Evolutionary conservation across 2,329 filamentous ascomycete species (phyloP).

Genomic region (Calonectria crousiana): DNA sequence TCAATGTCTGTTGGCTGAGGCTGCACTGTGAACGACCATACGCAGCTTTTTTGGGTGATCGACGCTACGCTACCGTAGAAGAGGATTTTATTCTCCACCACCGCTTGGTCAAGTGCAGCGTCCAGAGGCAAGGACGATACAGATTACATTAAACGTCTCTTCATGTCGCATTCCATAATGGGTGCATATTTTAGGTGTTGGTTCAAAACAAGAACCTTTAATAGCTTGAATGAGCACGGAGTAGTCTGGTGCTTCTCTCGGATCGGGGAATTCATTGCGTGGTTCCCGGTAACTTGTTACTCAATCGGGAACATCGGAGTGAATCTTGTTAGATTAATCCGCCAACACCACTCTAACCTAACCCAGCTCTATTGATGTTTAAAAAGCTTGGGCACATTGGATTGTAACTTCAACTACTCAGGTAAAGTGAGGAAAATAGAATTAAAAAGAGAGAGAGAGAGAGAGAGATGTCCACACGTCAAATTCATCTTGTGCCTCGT

Average conservation of each 20-base stretch:
- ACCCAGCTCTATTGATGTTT: background rate
- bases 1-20: background rate
- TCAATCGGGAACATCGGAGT: background rate
- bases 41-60: background rate
- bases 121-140: background rate
- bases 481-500: background rate
- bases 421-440: background rate
- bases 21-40: background rate
- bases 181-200: background rate
- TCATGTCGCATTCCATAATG: background rate
- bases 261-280: too few species aligned
- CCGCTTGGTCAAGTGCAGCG: background rate
- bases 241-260: background rate
- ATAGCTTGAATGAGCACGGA: background rate
- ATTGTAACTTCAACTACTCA: background rate
- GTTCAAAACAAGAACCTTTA: background rate
- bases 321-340: background rate
- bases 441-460: background rate
- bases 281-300: background rate
- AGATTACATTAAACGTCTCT: background rate
- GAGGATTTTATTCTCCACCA: background rate
- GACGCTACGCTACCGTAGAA: background rate
- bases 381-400: background rate
- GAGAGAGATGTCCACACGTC: background rate
- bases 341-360: background rate